phyloP scores from a whole-genome alignment of 2,329 filamentous ascomycete species.

The Trichothecium sympodiale region DNA sequence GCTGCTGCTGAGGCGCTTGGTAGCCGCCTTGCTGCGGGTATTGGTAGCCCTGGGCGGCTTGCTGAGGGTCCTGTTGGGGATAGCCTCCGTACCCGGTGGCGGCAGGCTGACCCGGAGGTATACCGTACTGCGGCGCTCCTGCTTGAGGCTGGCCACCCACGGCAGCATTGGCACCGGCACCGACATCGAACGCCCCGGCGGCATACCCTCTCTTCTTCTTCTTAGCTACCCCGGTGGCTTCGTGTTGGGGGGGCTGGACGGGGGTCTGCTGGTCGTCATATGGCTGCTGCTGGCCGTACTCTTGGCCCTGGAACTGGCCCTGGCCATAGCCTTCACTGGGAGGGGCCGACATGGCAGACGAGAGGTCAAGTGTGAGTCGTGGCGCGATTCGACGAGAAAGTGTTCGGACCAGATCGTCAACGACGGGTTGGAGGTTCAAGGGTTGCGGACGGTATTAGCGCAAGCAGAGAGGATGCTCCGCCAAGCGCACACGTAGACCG shows the following conservation, averaged over 20 bases:
- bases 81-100: constrained; percentile 48
- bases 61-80: constrained; percentile 27
- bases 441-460: no score
- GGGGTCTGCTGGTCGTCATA: constrained; percentile 24
- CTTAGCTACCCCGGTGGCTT: constrained; percentile 36
- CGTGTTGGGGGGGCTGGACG: constrained; percentile 15
- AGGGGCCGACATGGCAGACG: constrained; percentile 43
- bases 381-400: constrained; percentile 3
- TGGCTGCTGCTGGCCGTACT: constrained; percentile 22
- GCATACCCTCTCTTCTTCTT: constrained; percentile 96
- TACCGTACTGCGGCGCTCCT: constrained; percentile 33
- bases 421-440: no score
- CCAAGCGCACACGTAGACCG: no score
- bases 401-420: no score
- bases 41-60: constrained; percentile 27
- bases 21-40: constrained; percentile 18
- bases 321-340: constrained; percentile 44
- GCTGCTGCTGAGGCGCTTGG: constrained; percentile 20
- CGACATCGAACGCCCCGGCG: constrained; percentile 88
- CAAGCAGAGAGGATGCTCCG: no score
- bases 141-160: constrained; percentile 33
- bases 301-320: constrained; percentile 28
- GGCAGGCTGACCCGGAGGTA: constrained; percentile 26
- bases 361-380: constrained; percentile 1
- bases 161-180: constrained; percentile 69